Base-by-base conservation (phyloP, 441 rosid genomes). In the Erodium chrysanthum region DNA sequence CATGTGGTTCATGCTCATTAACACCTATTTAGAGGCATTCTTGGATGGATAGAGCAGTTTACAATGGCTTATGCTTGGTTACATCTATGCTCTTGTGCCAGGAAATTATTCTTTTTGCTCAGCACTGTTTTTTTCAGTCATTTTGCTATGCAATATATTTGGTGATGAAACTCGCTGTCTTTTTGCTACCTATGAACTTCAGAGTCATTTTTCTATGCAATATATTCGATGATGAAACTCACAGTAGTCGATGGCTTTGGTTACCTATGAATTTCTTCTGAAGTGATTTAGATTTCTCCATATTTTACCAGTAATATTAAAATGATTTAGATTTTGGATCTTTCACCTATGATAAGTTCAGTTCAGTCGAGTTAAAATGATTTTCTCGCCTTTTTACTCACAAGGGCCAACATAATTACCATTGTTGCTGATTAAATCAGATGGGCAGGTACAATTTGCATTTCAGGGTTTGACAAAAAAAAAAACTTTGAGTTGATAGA, bases 351-450 rank as follows among this genome's bases (percentile, higher is more conserved):
- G 29, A 25, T 25, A 25, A 3, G 29, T 25, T 63, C n/a, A 5
- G 27, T 10, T 67, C n/a, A 29, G 61, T 20, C 35, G 18, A 64
- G 66, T 52, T 76, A 64, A n/a, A 48, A 48, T 25, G 1, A 15
- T 17, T 67, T 66, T 5, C 65, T 11, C 46, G 71, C 40, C 59
- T 5, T 48, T 15, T 48, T 46, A 66, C 35, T 74, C 31, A 15
- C 74, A 91, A 97, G 96, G 66, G 81, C 91, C 35, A 96, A 94
- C 62, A 91, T 87, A 90, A 96, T 91, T 58, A 80, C 77, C 74
- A 87, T 90, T 3, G 91, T 91, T 70, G 96, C 88, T 66, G 96
- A 91, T 83, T 83, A 88, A 74, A 91, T 94, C 97, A 25, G 97
- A 94, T 79, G 97, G 97, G 50, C 99, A 90, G 94, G 96, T 93